phyloP scores from a whole-genome alignment of 805 yeast species.

The Blastobotrys chiropterorum region DNA sequence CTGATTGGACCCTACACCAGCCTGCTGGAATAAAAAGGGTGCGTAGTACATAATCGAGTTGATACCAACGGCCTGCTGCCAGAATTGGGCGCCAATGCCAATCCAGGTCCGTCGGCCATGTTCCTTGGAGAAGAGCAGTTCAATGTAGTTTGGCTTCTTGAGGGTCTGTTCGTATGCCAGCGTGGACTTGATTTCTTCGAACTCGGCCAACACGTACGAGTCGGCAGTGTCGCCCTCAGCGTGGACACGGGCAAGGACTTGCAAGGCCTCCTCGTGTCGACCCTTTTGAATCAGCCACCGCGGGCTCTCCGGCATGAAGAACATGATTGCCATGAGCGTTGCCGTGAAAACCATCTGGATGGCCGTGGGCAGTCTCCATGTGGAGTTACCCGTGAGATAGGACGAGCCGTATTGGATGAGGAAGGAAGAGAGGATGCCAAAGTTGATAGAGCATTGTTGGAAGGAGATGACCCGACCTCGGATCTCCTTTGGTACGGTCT shows the following conservation, averaged over 20 bases:
- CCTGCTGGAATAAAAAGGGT: conserved; percentile 49
- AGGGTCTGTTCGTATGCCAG: conserved; percentile 39
- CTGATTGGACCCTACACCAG: conserved; percentile 46
- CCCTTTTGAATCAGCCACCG: conserved; percentile 72
- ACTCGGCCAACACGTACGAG: conserved; percentile 31
- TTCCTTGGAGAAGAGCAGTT: conserved; percentile 14
- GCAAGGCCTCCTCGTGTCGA: conserved; percentile 37
- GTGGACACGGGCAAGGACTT: conserved; percentile 44
- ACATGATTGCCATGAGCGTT: conserved; percentile 55
- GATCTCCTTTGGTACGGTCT: conserved; percentile 55
- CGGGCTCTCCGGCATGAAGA: conserved; percentile 75
- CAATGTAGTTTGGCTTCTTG: conserved; percentile 33
- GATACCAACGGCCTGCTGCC: conserved; percentile 60
- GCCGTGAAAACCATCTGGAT: conserved; percentile 54
- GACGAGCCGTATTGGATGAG: conserved; percentile 71
- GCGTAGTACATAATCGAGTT: conserved; percentile 62
- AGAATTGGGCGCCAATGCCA: conserved; percentile 37
- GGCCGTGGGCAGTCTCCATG: conserved; percentile 77
- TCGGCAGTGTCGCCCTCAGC: conserved; percentile 23
- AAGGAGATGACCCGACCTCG: conserved; percentile 63
- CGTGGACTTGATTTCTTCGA: conserved; percentile 38
- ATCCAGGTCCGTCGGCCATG: conserved; percentile 16
- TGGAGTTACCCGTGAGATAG: conserved; percentile 41
- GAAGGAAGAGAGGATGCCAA: conserved; percentile 70
- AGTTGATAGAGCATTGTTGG: conserved; percentile 62